Evolutionary conservation across 441 rosid genomes (phyloP), one percentile per base, ranked within the genome.

Genomic region (Geranium incanum): DNA sequence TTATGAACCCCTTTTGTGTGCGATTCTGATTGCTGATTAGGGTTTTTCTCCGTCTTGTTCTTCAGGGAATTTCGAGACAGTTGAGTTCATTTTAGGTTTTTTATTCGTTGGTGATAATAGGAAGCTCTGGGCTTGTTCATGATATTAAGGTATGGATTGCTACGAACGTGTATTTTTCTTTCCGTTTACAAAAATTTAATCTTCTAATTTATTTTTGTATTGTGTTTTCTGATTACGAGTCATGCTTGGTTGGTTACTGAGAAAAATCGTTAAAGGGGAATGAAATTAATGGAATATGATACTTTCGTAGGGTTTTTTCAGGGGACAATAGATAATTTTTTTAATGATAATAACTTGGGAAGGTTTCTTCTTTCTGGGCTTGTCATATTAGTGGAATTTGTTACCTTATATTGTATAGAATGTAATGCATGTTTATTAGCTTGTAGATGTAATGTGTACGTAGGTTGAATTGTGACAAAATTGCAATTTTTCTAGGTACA

Each of bases 41-140:
- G 60, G 60, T 13, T 48, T 48, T 48, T 48, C 57, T 48, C n/a
- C 15, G 15, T 8, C 15, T 13, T 52, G 5, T 52, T 11, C 4
- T 52, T 3, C 19, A 13, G 18, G 19, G 60, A n/a, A 3, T 13
- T 52, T 52, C 60, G 60, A 52, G 60, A 52, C 60, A 52, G 60
- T n/a, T 13, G 60, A 52, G 60, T n/a, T 52, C 60, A 18, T 52
- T 52, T n/a, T 52, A 52, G 18, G 50, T 43, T 43, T 43, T 43
- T 52, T 52, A 52, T 52, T 52, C 19, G 19, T 52, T 11, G 60
- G 18, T 52, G 16, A 13, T 52, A 52, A 52, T 72, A 28, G 16
- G 33, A 63, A 70, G 79, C 70, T 76, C 77, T 50, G 59, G 57
- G 68, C 75, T 70, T 75, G 77, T 81, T 81, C 72, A 81, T 81